Base-by-base conservation (phyloP, 2,329 filamentous ascomycete genomes). In the Fusarium sp. region DNA sequence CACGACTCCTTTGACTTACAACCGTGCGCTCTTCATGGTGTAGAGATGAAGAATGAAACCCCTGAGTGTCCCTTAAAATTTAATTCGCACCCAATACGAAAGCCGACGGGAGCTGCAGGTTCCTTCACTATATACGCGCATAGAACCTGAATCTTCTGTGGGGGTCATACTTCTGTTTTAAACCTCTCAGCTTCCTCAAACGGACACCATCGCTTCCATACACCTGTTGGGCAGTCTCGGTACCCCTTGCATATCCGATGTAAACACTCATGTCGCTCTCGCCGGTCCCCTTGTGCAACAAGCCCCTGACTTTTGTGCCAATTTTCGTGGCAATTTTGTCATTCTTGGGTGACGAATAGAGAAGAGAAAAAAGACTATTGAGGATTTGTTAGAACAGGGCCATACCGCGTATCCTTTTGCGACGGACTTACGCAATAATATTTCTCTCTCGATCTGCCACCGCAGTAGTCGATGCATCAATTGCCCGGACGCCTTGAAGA, bases 171-270 rank as follows among this genome's bases (percentile, higher is more conserved):
- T 84, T 83, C 30, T 77, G 71, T 83, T 89, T 90, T 76, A 89
- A 72, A 7, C 70, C 73, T 68, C 77, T 80, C 74, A 90, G 79
- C 63, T 82, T 84, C 61, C 84, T 77, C 71, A 86, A 80, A 16
- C 88, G 83, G 86, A 87, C 89, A 35, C 73, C 62, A 58, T 88
- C 88, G 60, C 80, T 80, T 11, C 88, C 88, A 74, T 90, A 90
- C 80, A 84, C 81, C 2, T 80, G 77, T 56, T 79, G 64, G 1
- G 80, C 73, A 4, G 77, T 76, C 80, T 89, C 87, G 10, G 85
- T 80, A 2, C 87, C 87, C 61, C 83, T 83, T 0, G 87, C 88
- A 72, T 89, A 90, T 78, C 90, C 89, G 57, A 88, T 82, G 66
- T 89, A 79, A 7, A 76, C 72, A 32, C 61, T 61, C 72, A 78